Evolutionary conservation across 306 rosid genomes (phyloP), one percentile per base, ranked within the genome.

Genomic region (Quercus ilex): DNA sequence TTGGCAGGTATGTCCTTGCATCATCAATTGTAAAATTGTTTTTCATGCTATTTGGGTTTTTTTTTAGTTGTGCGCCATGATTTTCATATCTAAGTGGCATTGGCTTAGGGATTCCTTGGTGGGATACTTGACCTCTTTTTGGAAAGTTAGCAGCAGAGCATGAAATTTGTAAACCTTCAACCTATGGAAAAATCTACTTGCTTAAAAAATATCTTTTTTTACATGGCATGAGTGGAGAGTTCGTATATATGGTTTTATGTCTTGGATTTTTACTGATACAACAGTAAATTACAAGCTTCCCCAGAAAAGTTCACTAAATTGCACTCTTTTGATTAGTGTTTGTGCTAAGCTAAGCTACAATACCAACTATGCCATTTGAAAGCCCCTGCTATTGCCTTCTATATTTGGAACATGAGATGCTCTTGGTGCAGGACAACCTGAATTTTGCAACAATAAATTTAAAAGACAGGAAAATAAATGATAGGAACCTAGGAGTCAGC

Each of bases 1-100:
- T 73, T 87, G 59, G 80, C 71, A 3, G 88, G 99, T 95, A 81
- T 74, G 80, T 56, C 62, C 64, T 43, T 79, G 43, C 51, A 69
- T 71, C 62, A 70, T 78, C 62, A 49, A 51, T 63, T 56, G 72
- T 72, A 65, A 38, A 41, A 52, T 35, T 74, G 74, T 62, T 71
- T 72, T 35, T 35, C 72, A 35, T 33, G 21, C 11, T 10, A 15
- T 38, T 68, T 68, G 72, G 46, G 46, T 25, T 7, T 6, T 28
- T 23, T 70, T 53, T 26, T 41, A 13, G 21, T 17, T 15, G 70
- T 28, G 70, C 46, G 31, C 41, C 31, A 28, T 15, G 21, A 15
- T 64, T 19, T 30, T 13, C 12, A 17, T 64, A 28, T 17, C 30
- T 15, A 30, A 28, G 70, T 30, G 21, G 70, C 11, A 26, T 64